phyloP scores from a whole-genome alignment of 768 basidiomycete species.

The Coprinellus micaceus region DNA sequence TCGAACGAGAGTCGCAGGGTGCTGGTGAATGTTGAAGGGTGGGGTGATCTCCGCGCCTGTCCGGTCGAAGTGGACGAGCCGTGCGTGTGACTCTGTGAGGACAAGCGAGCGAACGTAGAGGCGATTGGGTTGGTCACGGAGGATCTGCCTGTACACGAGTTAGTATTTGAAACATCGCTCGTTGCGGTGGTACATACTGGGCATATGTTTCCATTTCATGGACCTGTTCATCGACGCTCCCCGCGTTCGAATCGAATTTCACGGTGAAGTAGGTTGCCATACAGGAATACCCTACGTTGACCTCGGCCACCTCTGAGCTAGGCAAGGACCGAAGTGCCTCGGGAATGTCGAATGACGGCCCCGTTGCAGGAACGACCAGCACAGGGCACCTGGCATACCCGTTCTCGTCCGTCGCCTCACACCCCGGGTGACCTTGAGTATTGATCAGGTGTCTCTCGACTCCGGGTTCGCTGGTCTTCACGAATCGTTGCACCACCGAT shows the following conservation, averaged over 20 bases:
- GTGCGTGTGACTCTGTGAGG: not conserved
- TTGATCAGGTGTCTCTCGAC: too few species aligned
- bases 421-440: too few species aligned
- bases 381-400: not conserved
- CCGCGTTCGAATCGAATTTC: not conserved
- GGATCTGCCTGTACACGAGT: not conserved
- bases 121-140: not conserved
- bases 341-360: not conserved
- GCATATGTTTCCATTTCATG: too few species aligned
- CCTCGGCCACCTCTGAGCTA: not conserved
- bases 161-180: not conserved
- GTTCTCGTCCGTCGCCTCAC: too few species aligned
- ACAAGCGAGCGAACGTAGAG: not conserved
- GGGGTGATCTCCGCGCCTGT: not conserved
- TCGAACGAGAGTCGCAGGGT: not conserved
- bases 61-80: conserved; percentile 4
- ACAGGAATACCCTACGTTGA: not conserved
- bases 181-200: too few species aligned
- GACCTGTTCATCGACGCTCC: too few species aligned
- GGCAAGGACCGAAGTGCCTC: too few species aligned
- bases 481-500: too few species aligned
- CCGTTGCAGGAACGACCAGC: not conserved
- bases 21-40: conserved; percentile 2
- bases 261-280: not conserved
- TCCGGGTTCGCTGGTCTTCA: too few species aligned